A percentile compares a stretch with the other conserved stretches of the same genome.
Conservation (phyloP, 2,329 filamentous ascomycete species). For the Lanzia echinophila region DNA sequence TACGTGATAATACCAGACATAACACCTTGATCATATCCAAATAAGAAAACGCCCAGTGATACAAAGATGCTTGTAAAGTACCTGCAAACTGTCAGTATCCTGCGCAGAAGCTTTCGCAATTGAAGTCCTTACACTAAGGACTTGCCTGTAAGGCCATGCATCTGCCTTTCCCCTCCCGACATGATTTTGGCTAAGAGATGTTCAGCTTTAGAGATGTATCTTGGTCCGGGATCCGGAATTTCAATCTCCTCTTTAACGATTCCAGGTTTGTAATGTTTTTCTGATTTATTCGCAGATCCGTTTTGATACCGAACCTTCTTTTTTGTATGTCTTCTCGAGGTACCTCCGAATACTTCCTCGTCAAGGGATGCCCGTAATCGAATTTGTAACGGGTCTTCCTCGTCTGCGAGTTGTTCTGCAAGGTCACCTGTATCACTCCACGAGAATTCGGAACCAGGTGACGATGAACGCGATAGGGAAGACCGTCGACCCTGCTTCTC, state of each 20-base stretch:
- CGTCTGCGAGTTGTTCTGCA: constrained; percentile 80
- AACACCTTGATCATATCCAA: constrained; percentile 85
- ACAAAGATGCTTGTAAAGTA: constrained; percentile 94
- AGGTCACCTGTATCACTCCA: constrained; percentile 96
- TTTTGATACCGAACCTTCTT: constrained; percentile 66
- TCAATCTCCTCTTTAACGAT: constrained; percentile 69
- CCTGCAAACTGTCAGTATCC: constrained; percentile 39
- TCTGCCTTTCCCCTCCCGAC: constrained; percentile 68
- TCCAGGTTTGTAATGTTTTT: constrained; percentile 34
- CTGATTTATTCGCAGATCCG: constrained; percentile 34
- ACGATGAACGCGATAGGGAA: constrained; percentile 47
- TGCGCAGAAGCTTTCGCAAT: background rate
- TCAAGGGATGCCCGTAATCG: constrained; percentile 62
- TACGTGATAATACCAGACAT: constrained; percentile 73
- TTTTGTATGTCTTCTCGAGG: constrained; percentile 39
- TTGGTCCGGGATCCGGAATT: constrained; percentile 62
- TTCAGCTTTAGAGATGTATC: constrained; percentile 58
- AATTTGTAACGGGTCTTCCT: constrained; percentile 72
- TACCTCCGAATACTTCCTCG: constrained; percentile 49
- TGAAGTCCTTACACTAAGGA: constrained; percentile 67
- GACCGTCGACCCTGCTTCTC: constrained; percentile 36
- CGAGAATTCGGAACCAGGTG: constrained; percentile 62
- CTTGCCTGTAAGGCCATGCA: constrained; percentile 92
- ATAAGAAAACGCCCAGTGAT: constrained; percentile 79
- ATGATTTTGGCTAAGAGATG: constrained; percentile 76